phyloP scores from a whole-genome alignment of 805 yeast species.

The Starmerella tilneyi region DNA sequence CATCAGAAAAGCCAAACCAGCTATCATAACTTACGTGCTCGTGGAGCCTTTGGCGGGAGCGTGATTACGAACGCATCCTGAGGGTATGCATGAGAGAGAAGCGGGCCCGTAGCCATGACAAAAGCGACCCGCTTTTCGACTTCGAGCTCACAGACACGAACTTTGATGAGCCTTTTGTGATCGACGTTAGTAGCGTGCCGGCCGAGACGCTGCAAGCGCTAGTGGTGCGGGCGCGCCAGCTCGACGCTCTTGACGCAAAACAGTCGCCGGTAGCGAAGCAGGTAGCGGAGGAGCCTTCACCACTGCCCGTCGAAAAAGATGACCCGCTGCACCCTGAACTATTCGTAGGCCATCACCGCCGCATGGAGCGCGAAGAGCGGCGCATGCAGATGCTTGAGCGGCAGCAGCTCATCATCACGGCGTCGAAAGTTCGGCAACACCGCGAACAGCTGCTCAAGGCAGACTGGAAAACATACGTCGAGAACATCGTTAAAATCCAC shows the following conservation, averaged over 20 bases:
- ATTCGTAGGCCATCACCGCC: constrained; percentile 42
- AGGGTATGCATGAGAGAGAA: constrained; percentile 23
- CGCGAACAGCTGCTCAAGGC: constrained; percentile 38
- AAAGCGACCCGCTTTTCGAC: constrained; percentile 23
- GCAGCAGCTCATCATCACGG: constrained; percentile 44
- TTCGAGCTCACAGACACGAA: constrained; percentile 21
- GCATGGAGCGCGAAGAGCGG: constrained; percentile 56
- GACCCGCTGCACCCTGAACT: constrained; percentile 41
- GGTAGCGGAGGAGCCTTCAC: neutral
- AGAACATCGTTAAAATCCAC: constrained; percentile 41
- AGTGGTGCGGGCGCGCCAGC: neutral
- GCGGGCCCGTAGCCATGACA: constrained; percentile 19
- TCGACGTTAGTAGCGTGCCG: constrained; percentile 11
- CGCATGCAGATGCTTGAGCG: constrained; percentile 48
- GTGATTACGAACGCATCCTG: constrained; percentile 6
- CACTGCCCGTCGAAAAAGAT: neutral
- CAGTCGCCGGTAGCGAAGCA: neutral
- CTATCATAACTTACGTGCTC: no score
- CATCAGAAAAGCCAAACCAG: no score
- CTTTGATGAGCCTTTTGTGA: constrained; percentile 8
- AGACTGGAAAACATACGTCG: constrained; percentile 42
- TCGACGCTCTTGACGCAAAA: neutral
- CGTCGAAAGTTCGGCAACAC: constrained; percentile 39
- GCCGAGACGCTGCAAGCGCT: constrained; percentile 6
- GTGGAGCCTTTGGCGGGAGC: neutral